Base-by-base conservation (phyloP, 192 early-diverging fungal genomes). In the Coemansia sp. region DNA sequence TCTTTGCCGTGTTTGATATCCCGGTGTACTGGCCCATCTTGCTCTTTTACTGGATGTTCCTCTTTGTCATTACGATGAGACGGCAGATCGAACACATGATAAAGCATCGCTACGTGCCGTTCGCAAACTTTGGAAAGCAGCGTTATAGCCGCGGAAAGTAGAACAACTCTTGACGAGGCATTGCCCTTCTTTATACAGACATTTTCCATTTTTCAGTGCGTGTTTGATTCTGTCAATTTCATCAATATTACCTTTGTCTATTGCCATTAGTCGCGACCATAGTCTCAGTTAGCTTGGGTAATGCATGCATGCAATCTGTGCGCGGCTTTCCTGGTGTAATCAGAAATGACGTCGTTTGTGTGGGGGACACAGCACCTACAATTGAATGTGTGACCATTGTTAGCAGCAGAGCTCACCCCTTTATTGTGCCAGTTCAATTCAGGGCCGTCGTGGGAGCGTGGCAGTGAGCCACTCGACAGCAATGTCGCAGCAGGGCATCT, bases 1-100 rank as follows among this genome's bases (percentile, higher is more conserved):
- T 97, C 68, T 90, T 95, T 78, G 62, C 86, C n/a, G 71, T 92
- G 52, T 90, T 98, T 72, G 95, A 99, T 70, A 87, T 99, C 45
- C 98, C 98, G 13, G 98, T 99, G 4, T 99, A 94, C 82, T 99
- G 98, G 98, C 98, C 98, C 3, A 98, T 98, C 70, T 86, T 98
- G 32, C 78, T 98, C 80, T 84, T 98, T 56, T 99, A 99, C 84
- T 99, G 97, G 77, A 79, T 94, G 50, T 88, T 96, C 72, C 85
- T 99, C 32, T 95, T 98, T 78, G 85, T 88, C 13, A 84, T 99
- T 39, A 98, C 98, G 3, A 99, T 99, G 98, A 88, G 89, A 70
- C 86, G 95, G 64, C 98, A 98, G 75, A 97, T 99, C 76, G 84
- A 88, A 66, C 98, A 98, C 68, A 99, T 99, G 97, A 89, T 96